phyloP scores from a whole-genome alignment of 1,284 basidiomycete species.

The Flammula alnicola region DNA sequence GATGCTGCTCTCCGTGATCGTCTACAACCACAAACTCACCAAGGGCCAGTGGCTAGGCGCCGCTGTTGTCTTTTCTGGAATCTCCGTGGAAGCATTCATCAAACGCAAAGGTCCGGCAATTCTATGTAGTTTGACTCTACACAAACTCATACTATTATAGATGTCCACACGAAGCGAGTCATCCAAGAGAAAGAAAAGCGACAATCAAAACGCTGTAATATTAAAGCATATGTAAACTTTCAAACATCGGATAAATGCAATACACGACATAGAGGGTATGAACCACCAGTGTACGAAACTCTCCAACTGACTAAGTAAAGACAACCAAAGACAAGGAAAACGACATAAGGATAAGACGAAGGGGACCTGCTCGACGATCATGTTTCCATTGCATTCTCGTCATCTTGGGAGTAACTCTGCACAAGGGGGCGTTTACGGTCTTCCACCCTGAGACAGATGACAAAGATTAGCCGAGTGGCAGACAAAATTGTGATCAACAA shows the following conservation, averaged over 20 bases:
- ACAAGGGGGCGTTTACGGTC: slow-evolving; percentile 56
- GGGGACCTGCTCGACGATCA: slow-evolving; percentile 28
- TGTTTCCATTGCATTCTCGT: slow-evolving; percentile 58
- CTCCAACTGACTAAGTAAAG: slow-evolving; percentile 14
- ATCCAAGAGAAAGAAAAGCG: slow-evolving; percentile 82
- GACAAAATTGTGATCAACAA: slow-evolving; percentile 11
- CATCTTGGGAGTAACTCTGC: slow-evolving; percentile 32
- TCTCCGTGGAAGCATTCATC: slow-evolving; percentile 90
- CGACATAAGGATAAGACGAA: slow-evolving; percentile 11
- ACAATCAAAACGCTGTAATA: slow-evolving; percentile 75
- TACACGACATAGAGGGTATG: slow-evolving; percentile 20
- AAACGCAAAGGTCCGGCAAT: slow-evolving; percentile 74
- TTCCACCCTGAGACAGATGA: slow-evolving; percentile 43
- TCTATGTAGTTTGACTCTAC: slow-evolving; percentile 4
- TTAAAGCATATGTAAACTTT: slow-evolving; percentile 26
- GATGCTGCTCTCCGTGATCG: slow-evolving; percentile 93
- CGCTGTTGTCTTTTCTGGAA: slow-evolving; percentile 89
- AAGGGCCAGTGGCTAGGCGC: slow-evolving; percentile 92
- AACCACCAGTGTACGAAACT: slow-evolving; percentile 6
- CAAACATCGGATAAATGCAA: slow-evolving; percentile 10
- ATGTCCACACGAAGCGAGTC: slow-evolving; percentile 78
- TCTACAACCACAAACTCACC: slow-evolving; percentile 90
- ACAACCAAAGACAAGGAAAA: slow-evolving; percentile 15
- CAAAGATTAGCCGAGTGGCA: slow-evolving; percentile 11
- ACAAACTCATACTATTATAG: slow-evolving; percentile 40